These are phyloP conservation scores for Chamaenerion angustifolium DNA, from an alignment of 345 rosid species.

Conservation along the genomic window DNA sequence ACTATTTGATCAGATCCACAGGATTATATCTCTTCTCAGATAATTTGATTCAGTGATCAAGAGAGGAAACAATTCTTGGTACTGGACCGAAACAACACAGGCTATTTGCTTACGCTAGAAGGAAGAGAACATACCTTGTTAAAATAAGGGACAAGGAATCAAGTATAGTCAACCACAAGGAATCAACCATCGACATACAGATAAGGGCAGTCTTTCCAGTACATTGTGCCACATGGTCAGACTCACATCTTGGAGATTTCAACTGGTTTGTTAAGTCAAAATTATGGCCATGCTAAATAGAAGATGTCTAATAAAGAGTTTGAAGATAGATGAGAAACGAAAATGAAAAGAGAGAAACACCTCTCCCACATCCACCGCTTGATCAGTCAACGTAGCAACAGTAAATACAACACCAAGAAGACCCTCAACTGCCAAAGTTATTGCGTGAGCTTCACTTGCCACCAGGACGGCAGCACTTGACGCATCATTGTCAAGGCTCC, in stretches of 20 bases:
- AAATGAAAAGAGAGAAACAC: slow-evolving; percentile 21
- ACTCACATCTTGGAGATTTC: slow-evolving; percentile 78
- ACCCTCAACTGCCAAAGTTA: slow-evolving; percentile 90
- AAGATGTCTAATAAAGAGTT: not conserved
- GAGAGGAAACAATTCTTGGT: slow-evolving; percentile 11
- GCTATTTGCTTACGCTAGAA: slow-evolving; percentile 1
- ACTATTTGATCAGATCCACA: too few relatives aligned
- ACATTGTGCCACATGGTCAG: slow-evolving; percentile 39
- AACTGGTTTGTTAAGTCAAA: slow-evolving; percentile 38
- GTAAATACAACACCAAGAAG: slow-evolving; percentile 85
- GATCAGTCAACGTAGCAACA: slow-evolving; percentile 91
- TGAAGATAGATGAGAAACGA: slow-evolving; percentile 8
- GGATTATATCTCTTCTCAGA: too few relatives aligned
- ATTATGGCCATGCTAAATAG: slow-evolving; percentile 5
- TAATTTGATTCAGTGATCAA: too few relatives aligned
- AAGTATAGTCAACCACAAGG: slow-evolving; percentile 91
- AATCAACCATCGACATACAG: slow-evolving; percentile 86
- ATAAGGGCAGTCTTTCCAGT: slow-evolving; percentile 64
- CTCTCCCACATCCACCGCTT: slow-evolving; percentile 91
- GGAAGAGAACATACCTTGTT: slow-evolving; percentile 47
- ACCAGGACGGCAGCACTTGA: slow-evolving; percentile 89
- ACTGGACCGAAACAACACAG: slow-evolving; percentile 9
- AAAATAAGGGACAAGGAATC: slow-evolving; percentile 90
- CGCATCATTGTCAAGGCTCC: slow-evolving; percentile 98
- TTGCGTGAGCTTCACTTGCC: slow-evolving; percentile 99